Evolutionary conservation across 345 rosid species (phyloP).

Genomic region (Limnanthes douglasii): DNA sequence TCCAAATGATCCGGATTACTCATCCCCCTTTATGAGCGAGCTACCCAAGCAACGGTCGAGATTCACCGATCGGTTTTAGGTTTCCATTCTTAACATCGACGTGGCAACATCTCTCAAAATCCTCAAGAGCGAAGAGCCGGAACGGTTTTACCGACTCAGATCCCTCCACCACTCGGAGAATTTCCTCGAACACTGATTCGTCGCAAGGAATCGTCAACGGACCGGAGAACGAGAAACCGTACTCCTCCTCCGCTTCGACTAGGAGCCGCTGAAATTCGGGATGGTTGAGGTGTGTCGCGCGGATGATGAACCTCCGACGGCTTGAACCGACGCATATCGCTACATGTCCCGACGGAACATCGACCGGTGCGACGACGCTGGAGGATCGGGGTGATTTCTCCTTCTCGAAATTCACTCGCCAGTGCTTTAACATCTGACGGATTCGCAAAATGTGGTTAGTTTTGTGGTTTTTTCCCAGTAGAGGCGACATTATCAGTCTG

Average conservation of each 20-base stretch:
- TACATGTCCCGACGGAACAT: slow-evolving; percentile 77
- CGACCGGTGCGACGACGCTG: slow-evolving; percentile 22
- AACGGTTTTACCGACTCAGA: slow-evolving; percentile 16
- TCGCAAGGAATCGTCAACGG: slow-evolving; percentile 75
- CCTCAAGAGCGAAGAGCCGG: slow-evolving; percentile 21
- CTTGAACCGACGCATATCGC: slow-evolving; percentile 58
- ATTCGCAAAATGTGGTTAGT: slow-evolving; percentile 61
- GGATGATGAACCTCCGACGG: slow-evolving; percentile 45
- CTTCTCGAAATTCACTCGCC: too few species aligned
- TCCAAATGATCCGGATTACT: slow-evolving; percentile 6
- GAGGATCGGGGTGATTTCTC: slow-evolving; percentile 31
- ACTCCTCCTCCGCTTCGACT: slow-evolving; percentile 70
- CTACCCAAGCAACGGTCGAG: slow-evolving; percentile 51
- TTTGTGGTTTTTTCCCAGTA: slow-evolving; percentile 29
- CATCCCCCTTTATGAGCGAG: slow-evolving; percentile 21
- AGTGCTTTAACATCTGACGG: slow-evolving; percentile 65
- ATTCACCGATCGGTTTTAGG: slow-evolving; percentile 21
- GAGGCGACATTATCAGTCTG: slow-evolving; percentile 7
- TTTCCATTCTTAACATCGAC: slow-evolving; percentile 17
- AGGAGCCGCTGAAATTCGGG: slow-evolving; percentile 60
- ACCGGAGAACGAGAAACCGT: slow-evolving; percentile 58
- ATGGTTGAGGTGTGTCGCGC: slow-evolving; percentile 68
- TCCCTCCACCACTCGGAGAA: slow-evolving; percentile 25
- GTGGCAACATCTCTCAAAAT: slow-evolving; percentile 42
- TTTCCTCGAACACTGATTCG: slow-evolving; percentile 67